Evolutionary conservation across 768 basidiomycete genomes (phyloP).

Genomic region (Lactarius hatsudake): DNA sequence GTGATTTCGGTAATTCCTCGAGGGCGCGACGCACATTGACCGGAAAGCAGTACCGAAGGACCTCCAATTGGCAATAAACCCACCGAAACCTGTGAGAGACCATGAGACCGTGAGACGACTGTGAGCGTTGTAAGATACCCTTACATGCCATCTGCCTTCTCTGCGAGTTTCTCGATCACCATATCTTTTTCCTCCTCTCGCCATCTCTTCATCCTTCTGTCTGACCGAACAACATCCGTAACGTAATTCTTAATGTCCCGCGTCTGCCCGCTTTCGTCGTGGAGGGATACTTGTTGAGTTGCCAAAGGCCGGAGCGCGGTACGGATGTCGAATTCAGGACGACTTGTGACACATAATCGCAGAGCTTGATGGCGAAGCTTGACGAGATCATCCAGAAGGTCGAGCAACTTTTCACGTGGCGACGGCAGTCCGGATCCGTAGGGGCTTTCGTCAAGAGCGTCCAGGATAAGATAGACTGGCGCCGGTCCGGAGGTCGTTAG

Average conservation of each 20-base stretch:
- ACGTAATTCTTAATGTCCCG: not conserved
- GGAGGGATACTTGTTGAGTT: not conserved
- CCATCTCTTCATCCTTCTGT: not conserved
- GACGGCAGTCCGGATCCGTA: not conserved
- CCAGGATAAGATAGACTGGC: not conserved
- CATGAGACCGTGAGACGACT: not conserved
- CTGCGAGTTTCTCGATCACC: not conserved
- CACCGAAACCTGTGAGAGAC: slow-evolving; percentile 3
- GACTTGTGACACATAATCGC: not conserved
- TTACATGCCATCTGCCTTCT: not conserved
- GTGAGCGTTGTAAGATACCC: not conserved
- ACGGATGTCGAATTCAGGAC: not conserved
- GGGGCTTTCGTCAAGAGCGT: not conserved
- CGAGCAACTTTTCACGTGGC: not conserved
- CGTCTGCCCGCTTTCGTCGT: not conserved
- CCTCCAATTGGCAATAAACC: slow-evolving; percentile 10
- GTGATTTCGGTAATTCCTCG: not conserved
- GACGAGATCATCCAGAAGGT: not conserved
- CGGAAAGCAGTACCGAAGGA: not conserved
- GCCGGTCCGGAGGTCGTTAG: not conserved
- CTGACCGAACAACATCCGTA: not conserved
- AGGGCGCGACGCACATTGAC: not conserved
- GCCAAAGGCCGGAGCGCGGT: not conserved
- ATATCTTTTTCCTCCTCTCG: not conserved
- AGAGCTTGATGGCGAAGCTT: not conserved